These are phyloP conservation scores for Tricholoma sp. DNA, from an alignment of 768 basidiomycete genomes.

Conservation along the genomic window DNA sequence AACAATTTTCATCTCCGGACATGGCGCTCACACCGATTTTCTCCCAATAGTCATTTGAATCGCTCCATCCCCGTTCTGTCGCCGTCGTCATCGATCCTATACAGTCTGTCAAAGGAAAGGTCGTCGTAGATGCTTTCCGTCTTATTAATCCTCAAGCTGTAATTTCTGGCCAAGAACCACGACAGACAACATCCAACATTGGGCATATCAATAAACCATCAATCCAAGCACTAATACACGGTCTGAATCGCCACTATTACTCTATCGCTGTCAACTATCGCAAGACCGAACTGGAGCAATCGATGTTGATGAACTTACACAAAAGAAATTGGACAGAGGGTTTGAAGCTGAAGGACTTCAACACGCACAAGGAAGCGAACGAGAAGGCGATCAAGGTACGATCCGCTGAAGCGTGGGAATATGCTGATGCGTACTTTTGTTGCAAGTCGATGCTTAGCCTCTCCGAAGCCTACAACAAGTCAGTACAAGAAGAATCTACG, in stretches of 20 bases:
- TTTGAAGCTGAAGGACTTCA: slow-evolving; percentile 86
- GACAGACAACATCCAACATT: slow-evolving; percentile 97
- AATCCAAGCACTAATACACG: slow-evolving; percentile 97
- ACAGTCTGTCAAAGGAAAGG: slow-evolving; percentile 97
- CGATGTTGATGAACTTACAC: slow-evolving; percentile 98
- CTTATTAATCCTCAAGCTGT: slow-evolving; percentile 90
- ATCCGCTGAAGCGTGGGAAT: not conserved
- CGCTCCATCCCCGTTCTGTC: slow-evolving; percentile 86
- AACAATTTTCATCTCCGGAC: not conserved
- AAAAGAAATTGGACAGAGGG: slow-evolving; percentile 99
- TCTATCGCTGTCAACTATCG: slow-evolving; percentile 96
- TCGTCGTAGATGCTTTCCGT: slow-evolving; percentile 98
- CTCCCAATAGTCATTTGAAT: slow-evolving; percentile 81
- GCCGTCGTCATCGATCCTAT: slow-evolving; percentile 98
- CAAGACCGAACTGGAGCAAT: slow-evolving; percentile 96
- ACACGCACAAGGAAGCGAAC: slow-evolving; percentile 80
- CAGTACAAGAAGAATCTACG: slow-evolving; percentile 97
- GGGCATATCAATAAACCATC: slow-evolving; percentile 99
- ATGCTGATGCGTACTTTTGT: slow-evolving; percentile 10
- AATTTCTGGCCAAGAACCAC: slow-evolving; percentile 87
- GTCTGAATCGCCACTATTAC: slow-evolving; percentile 97
- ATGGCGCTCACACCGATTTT: slow-evolving; percentile 9
- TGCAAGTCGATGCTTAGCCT: slow-evolving; percentile 88
- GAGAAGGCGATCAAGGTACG: slow-evolving; percentile 93
- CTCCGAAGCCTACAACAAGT: slow-evolving; percentile 94